These are phyloP conservation scores for Gossypium trilobum DNA, from an alignment of 441 rosid genomes.

Conservation along the genomic window DNA sequence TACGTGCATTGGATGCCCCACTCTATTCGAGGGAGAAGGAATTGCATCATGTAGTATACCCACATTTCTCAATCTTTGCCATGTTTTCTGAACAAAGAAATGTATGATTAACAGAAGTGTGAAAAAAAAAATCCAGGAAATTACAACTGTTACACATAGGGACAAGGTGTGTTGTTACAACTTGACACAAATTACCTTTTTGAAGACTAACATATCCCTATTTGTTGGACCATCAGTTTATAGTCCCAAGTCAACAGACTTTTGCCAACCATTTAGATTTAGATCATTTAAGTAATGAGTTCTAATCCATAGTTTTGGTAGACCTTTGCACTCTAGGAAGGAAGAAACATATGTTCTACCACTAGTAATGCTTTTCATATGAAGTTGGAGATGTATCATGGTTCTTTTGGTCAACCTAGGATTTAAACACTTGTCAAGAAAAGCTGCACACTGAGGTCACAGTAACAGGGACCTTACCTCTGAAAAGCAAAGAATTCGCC, in stretches of 20 bases:
- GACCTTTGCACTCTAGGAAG: not conserved
- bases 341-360: not conserved
- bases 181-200: not conserved
- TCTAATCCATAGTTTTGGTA: not conserved
- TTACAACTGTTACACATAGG: not conserved
- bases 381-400: not conserved
- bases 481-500: constrained; percentile 72
- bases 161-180: not conserved
- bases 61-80: constrained; percentile 58
- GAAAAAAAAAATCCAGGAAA: not conserved
- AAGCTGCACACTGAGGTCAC: not conserved
- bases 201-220: constrained; percentile 4
- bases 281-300: not conserved
- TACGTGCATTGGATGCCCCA: constrained; percentile 72
- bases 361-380: not conserved
- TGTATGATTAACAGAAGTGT: not conserved
- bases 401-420: not conserved
- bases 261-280: not conserved
- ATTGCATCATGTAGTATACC: constrained; percentile 68
- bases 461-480: constrained; percentile 43
- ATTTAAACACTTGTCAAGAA: not conserved
- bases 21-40: constrained; percentile 61
- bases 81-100: constrained; percentile 57
- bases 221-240: not conserved
- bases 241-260: not conserved